phyloP scores from a whole-genome alignment of 495 filamentous ascomycete species.

The Neurospora africana region DNA sequence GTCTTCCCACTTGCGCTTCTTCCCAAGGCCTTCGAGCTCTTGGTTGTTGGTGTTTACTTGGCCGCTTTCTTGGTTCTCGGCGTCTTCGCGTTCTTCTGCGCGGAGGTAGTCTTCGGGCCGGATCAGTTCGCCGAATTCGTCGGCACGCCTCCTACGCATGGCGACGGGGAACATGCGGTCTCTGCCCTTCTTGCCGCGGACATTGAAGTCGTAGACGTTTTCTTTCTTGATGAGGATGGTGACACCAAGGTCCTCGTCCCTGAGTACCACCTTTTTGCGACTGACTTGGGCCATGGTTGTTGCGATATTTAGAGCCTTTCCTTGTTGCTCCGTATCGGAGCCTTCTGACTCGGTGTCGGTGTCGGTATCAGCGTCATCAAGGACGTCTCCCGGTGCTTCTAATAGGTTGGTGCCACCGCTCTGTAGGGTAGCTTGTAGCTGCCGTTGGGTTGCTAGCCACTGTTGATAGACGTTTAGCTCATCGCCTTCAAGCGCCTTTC shows the following conservation, averaged over 20 bases:
- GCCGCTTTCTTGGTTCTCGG: constrained; percentile 49
- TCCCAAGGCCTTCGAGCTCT: constrained; percentile 61
- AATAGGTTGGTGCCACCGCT: constrained; percentile 51
- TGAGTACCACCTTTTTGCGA: constrained; percentile 69
- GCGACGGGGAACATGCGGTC: constrained; percentile 90
- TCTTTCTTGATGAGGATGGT: constrained; percentile 84
- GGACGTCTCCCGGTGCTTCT: constrained; percentile 62
- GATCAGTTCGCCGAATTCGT: constrained; percentile 91
- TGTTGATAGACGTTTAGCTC: constrained; percentile 79
- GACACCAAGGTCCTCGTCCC: constrained; percentile 78
- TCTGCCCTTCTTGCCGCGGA: constrained; percentile 83
- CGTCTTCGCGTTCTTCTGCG: constrained; percentile 83
- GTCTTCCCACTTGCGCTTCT: constrained; percentile 91
- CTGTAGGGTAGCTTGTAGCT: constrained; percentile 67
- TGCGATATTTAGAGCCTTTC: constrained; percentile 80
- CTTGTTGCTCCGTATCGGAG: constrained; percentile 82
- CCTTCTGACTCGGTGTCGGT: constrained; percentile 79
- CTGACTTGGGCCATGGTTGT: constrained; percentile 69
- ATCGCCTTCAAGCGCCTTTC: constrained; percentile 55
- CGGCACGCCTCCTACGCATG: constrained; percentile 63
- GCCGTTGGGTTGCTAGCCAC: constrained; percentile 71
- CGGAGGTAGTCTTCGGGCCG: constrained; percentile 88
- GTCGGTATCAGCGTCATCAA: constrained; percentile 71
- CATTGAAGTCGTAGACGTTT: constrained; percentile 82
- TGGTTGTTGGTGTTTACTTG: constrained; percentile 29